phyloP scores from a whole-genome alignment of 495 filamentous ascomycete genomes.

The Cladorrhinum samala region DNA sequence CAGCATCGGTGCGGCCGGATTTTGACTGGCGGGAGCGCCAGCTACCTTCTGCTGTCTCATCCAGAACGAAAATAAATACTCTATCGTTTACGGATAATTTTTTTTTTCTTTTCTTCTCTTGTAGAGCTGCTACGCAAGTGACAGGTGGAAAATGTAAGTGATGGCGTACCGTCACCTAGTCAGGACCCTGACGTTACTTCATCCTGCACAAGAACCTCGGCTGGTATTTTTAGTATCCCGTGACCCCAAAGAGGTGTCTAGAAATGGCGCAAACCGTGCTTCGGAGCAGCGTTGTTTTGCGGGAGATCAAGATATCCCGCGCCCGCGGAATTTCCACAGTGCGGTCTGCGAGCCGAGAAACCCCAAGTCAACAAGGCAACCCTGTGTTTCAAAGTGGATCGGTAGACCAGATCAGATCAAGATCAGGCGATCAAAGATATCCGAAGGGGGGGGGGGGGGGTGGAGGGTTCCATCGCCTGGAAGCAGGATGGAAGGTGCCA shows the following conservation, averaged over 20 bases:
- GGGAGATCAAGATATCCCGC: neutral
- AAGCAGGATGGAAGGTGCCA: constrained; percentile 1
- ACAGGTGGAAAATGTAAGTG: neutral
- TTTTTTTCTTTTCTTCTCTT: neutral
- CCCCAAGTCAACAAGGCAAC: too few relatives aligned
- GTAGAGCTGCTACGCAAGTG: neutral
- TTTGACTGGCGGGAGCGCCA: neutral
- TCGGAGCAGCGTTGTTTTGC: neutral
- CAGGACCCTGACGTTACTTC: neutral
- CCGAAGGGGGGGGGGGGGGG: constrained; percentile 9
- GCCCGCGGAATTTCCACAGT: too few relatives aligned
- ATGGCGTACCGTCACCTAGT: neutral
- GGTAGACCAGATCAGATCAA: constrained; percentile 17
- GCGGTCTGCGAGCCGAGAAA: too few relatives aligned
- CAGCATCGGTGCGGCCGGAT: neutral
- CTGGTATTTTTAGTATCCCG: constrained; percentile 2
- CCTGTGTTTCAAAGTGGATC: constrained; percentile 12
- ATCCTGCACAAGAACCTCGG: neutral
- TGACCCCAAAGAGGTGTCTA: neutral
- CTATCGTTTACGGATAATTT: too few relatives aligned
- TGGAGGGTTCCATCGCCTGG: constrained; percentile 2
- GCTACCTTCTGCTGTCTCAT: too few relatives aligned
- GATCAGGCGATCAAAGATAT: constrained; percentile 15
- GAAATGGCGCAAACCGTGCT: neutral
- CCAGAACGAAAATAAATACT: too few relatives aligned